Conservation (phyloP, 2,329 filamentous ascomycete genomes). For the Sporothrix phasma region DNA sequence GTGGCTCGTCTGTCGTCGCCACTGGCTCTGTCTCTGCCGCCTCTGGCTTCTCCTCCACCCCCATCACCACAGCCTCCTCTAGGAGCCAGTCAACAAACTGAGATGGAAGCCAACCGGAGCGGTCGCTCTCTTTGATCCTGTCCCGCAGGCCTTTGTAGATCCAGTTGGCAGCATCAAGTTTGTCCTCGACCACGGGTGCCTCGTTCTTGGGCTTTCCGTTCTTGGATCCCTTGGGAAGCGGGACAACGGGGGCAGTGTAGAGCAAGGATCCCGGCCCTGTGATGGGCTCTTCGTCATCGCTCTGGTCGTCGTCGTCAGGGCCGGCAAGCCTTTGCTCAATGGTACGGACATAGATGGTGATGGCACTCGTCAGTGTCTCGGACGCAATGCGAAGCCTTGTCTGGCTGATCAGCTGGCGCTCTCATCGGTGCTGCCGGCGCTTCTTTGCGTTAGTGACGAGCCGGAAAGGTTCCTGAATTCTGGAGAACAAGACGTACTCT, state of each 20-base stretch:
- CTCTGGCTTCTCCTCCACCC: not conserved
- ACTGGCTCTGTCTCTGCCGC: not conserved
- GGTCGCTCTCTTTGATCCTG: not conserved
- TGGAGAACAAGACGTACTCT: too few species aligned
- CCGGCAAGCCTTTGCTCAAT: constrained; percentile 10
- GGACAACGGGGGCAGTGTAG: not conserved
- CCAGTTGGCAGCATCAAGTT: constrained; percentile 11
- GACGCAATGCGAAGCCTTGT: not conserved
- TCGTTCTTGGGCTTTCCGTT: not conserved
- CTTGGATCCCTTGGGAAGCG: not conserved
- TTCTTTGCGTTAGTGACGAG: not conserved
- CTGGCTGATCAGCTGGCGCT: not conserved
- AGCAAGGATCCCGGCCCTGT: constrained; percentile 3
- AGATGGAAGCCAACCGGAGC: not conserved
- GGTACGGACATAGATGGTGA: constrained; percentile 10
- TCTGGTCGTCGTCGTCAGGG: constrained; percentile 4
- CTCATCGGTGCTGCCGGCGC: not conserved
- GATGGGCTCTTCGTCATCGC: constrained; percentile 11
- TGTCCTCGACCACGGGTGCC: not conserved
- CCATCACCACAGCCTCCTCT: not conserved
- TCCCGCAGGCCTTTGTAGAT: constrained; percentile 9
- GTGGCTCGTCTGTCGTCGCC: not conserved
- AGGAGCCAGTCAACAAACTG: constrained; percentile 13
- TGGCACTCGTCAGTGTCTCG: constrained; percentile 10
- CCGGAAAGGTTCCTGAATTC: too few species aligned